Base-by-base conservation (phyloP, 2,329 filamentous ascomycete species). In the Hymenoscyphus fructigenus region DNA sequence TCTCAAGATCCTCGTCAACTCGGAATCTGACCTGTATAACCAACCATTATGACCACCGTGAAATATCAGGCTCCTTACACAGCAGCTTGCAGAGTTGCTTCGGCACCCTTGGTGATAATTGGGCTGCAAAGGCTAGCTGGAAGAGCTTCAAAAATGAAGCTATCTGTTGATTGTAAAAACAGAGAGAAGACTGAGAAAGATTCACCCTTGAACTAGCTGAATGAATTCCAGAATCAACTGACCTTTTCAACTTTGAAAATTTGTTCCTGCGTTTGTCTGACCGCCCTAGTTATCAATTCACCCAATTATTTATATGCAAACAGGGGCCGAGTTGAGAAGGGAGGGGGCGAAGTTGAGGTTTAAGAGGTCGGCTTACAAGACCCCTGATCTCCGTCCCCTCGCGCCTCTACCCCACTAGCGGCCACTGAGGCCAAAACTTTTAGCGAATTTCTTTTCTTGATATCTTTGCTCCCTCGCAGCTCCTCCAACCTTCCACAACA, bases 1-100 rank as follows among this genome's bases (percentile, higher is more conserved):
- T 60, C 44, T 56, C 62, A 57, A 47, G 47, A 56, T 60, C 62
- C 57, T 47, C 62, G 62, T 50, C 28, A 29, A 20, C n/a, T 15
- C 29, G 23, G 53, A 47, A 44, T 53, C 15, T 20, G 20, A 20
- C 17, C 12, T 53, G n/a, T n/a, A 9, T 23, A 32, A 26, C 38
- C 26, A 57, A 17, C 14, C 55, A 57, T 32, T 14, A 14, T 17
- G n/a, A 34, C 62, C n/a, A 56, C n/a, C n/a, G 56, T 32, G 32
- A 26, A 34, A 36, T 20, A 50, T 44, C 36, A 47, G 55, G 61
- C 32, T 44, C 60, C 55, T 57, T 57, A 57, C 28, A 34, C 29
- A n/a, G 9, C 55, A 57, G 55, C 55, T 17, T 26, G 29, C 28
- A 34, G 26, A 34, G 29, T 20, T 32, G 15, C 55, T 32, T 34